A percentile compares a stretch with the other conserved stretches of the same genome.
Conservation (phyloP, 2,329 filamentous ascomycete genomes). For the Stachybotrys elegans region DNA sequence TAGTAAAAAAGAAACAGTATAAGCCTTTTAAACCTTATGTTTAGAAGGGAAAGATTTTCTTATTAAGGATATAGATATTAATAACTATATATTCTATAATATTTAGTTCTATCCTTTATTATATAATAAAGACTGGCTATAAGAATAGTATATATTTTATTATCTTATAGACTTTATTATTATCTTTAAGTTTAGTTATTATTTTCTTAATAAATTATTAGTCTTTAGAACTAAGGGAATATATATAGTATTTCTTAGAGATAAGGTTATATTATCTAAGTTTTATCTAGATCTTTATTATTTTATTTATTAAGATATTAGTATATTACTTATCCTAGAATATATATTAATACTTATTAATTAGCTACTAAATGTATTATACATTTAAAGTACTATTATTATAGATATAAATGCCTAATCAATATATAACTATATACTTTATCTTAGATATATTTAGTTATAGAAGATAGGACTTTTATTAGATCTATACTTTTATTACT, state of each 20-base stretch:
- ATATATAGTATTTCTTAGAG: too few relatives aligned
- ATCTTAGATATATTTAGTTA: neutral
- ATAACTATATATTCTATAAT: neutral
- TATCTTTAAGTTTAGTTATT: too few relatives aligned
- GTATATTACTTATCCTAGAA: neutral
- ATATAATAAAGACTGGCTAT: neutral
- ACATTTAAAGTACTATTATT: neutral
- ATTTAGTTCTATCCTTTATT: neutral
- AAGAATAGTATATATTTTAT: neutral
- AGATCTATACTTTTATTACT: neutral
- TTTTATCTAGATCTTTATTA: too few relatives aligned
- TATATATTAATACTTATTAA: neutral
- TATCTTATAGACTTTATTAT: neutral
- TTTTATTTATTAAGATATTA: neutral
- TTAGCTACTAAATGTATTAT: neutral
- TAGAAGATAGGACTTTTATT: neutral
- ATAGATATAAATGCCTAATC: neutral
- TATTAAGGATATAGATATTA: neutral
- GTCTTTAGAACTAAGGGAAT: too few relatives aligned
- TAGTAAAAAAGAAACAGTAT: too few relatives aligned
- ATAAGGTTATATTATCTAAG: too few relatives aligned
- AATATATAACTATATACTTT: slow-evolving; percentile 1
- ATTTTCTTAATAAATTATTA: too few relatives aligned
- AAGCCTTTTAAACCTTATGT: too few relatives aligned
- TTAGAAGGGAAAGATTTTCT: too few relatives aligned